Evolutionary conservation across 257 asterid species (phyloP).

Genomic region (Fraxinus pennsylvanica): DNA sequence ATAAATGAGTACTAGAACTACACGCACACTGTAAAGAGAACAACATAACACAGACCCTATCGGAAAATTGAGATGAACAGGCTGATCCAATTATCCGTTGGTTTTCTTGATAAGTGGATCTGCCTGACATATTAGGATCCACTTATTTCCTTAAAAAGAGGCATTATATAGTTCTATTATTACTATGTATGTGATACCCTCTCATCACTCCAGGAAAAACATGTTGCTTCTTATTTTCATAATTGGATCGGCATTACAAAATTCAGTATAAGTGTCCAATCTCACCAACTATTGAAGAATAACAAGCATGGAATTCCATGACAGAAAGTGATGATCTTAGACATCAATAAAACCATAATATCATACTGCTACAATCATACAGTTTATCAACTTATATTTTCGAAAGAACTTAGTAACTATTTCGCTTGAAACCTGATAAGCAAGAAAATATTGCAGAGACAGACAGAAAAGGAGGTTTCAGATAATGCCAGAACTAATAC

Average conservation of each 20-base stretch:
- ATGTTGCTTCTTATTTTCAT: conserved; percentile 2
- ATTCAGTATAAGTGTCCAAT: neutral
- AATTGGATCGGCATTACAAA: conserved; percentile 1
- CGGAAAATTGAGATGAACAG: neutral
- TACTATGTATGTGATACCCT: neutral
- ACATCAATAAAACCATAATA: neutral
- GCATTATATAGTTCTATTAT: neutral
- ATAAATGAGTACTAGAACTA: too few relatives aligned
- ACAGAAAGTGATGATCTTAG: neutral
- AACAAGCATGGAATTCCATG: neutral
- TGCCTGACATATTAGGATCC: neutral
- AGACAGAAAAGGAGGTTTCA: neutral
- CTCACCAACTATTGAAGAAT: neutral
- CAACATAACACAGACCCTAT: too few relatives aligned
- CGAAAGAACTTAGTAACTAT: conserved; percentile 15
- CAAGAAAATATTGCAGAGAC: neutral
- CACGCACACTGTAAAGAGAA: neutral
- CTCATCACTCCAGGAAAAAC: neutral
- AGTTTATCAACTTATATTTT: neutral
- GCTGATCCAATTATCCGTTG: neutral
- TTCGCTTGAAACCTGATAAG: neutral
- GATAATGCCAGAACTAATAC: conserved; percentile 29
- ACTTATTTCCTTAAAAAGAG: neutral
- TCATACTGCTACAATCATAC: neutral
- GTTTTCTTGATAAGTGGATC: neutral